Evolutionary conservation across 73 alveolate species (phyloP), one percentile per base, ranked within the genome.

Genomic region (Paramecium caudatum): DNA sequence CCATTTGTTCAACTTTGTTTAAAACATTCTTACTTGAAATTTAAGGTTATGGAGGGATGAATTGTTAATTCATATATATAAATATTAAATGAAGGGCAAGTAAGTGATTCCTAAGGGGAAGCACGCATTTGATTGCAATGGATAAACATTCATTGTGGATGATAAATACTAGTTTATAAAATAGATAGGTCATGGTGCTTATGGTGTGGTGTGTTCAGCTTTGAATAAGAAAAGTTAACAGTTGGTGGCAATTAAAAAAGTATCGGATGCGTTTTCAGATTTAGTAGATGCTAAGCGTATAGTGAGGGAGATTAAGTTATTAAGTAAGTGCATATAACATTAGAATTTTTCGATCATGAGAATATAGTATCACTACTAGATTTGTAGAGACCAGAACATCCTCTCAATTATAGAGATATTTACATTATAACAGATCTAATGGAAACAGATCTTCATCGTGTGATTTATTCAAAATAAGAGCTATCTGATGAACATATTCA

Each of bases 381-480:
- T 69, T 91, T 96, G 5, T 69, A 95, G 61, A 93, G 93, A 80
- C 99, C 98, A 0, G 96, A 93, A 0, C 90, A 80, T 55, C 80
- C 90, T 34, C 46, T 91, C 10, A 90, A 91, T 45, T 96, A 82
- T 61, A 92, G 95, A 80, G 99, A 95, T 55, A 95, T 93, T 8
- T 95, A 95, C 55, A 95, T 95, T 5, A 82, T 95, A 33, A 92
- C 96, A 8, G 98, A 95, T 63, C 82, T 93, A 16, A 95, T 95
- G 98, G 98, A 93, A 50, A 95, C 98, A 8, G 98, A 95, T 63
- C 23, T 95, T 81, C 98, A 95, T 80, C 83, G 95, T 81, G 94
- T 95, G 4, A 92, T 95, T 27, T 95, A 95, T 65, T 94, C 97
- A 19, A 90, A 91, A 32, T 81, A 94, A 65, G 90, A 93, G 68